A percentile compares a stretch with the other conserved stretches of the same genome.
Conservation (phyloP, 2,329 filamentous ascomycete genomes). For the Penicillium sp. region DNA sequence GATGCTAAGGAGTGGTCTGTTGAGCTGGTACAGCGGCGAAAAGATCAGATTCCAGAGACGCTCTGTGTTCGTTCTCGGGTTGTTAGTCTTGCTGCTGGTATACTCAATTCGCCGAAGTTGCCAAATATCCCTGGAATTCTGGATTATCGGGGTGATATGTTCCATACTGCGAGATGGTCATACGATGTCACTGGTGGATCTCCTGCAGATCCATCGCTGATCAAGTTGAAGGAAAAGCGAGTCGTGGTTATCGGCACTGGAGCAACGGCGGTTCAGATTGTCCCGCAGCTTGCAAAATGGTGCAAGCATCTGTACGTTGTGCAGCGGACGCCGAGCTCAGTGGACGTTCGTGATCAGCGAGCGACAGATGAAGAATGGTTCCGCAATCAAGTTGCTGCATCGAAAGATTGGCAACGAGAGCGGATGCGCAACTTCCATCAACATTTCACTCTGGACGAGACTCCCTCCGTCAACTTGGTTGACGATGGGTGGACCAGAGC, state of each 20-base stretch:
- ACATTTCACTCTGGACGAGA: slow-evolving; percentile 2
- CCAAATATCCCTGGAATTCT: slow-evolving; percentile 27
- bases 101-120: slow-evolving; percentile 20
- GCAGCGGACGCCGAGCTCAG: slow-evolving; percentile 38
- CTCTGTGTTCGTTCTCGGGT: slow-evolving; percentile 2
- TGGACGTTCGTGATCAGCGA: slow-evolving; percentile 3
- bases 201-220: slow-evolving; percentile 12
- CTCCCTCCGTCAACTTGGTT: slow-evolving; percentile 5
- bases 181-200: neutral
- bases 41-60: neutral
- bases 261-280: slow-evolving; percentile 43
- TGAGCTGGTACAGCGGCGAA: slow-evolving; percentile 2
- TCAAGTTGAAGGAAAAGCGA: slow-evolving; percentile 28
- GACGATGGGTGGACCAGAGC: slow-evolving; percentile 9
- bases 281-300: slow-evolving; percentile 41
- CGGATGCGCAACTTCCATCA: slow-evolving; percentile 8
- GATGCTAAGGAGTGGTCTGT: slow-evolving; percentile 5
- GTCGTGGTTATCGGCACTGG: slow-evolving; percentile 49
- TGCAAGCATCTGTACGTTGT: slow-evolving; percentile 36
- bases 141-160: slow-evolving; percentile 23
- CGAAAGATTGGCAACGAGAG: slow-evolving; percentile 10
- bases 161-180: slow-evolving; percentile 29
- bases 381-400: neutral
- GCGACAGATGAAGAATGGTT: slow-evolving; percentile 6
- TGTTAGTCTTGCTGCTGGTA: slow-evolving; percentile 6